These are phyloP conservation scores for Penicillium taxi DNA, from an alignment of 495 filamentous ascomycete species.

Conservation along the genomic window DNA sequence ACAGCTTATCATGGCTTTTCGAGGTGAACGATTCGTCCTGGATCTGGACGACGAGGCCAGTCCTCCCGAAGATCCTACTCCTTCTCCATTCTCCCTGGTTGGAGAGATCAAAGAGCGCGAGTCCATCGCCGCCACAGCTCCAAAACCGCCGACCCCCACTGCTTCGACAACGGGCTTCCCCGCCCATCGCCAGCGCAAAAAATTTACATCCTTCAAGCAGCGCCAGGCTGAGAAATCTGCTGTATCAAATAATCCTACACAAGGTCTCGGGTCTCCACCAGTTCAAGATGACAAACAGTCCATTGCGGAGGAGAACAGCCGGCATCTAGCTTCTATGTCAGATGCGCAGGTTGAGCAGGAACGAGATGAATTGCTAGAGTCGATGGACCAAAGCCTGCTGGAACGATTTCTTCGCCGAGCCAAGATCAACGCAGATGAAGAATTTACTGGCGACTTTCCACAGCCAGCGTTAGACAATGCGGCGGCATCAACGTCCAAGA, in stretches of 20 bases:
- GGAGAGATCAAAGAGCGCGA: slow-evolving; percentile 71
- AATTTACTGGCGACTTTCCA: not conserved
- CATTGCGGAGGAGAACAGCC: slow-evolving; percentile 77
- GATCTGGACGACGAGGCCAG: slow-evolving; percentile 37
- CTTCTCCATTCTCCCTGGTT: slow-evolving; percentile 46
- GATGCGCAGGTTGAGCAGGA: slow-evolving; percentile 70
- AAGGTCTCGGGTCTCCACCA: not conserved
- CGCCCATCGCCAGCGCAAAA: slow-evolving; percentile 68
- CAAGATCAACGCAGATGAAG: slow-evolving; percentile 58
- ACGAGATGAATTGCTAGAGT: slow-evolving; percentile 60
- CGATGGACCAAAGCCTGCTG: slow-evolving; percentile 61
- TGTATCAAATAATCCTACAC: not conserved
- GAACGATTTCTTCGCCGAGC: slow-evolving; percentile 71
- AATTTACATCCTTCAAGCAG: slow-evolving; percentile 70
- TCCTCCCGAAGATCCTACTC: slow-evolving; percentile 13
- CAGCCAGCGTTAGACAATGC: slow-evolving; percentile 1
- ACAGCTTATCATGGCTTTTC: slow-evolving; percentile 44
- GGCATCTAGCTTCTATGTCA: slow-evolving; percentile 71
- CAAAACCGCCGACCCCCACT: slow-evolving; percentile 47
- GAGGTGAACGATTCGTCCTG: slow-evolving; percentile 53
- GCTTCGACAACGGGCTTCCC: slow-evolving; percentile 69
- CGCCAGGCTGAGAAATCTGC: slow-evolving; percentile 35
- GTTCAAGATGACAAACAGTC: slow-evolving; percentile 47
- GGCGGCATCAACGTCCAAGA: slow-evolving; percentile 10
- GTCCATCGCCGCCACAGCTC: slow-evolving; percentile 44